Base-by-base conservation (phyloP, 108 stramenopile species). In the Skeletonema marinoi region DNA sequence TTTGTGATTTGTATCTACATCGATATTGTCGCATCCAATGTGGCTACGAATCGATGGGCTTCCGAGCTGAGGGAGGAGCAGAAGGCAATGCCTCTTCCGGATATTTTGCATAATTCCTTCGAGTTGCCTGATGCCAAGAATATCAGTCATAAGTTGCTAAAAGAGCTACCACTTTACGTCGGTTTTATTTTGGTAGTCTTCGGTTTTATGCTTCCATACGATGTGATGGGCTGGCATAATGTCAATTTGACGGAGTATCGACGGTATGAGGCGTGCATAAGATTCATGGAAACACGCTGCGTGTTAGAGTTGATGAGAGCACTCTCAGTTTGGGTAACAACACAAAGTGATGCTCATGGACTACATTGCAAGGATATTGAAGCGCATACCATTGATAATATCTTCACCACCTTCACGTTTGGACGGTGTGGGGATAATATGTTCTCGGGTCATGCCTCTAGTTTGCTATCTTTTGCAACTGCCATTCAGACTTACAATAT, bases 241-340 rank as follows among this genome's bases (percentile, higher is more conserved):
- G 30, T 30, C 30, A 19, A 33, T 10, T 32, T 21, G 42, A 25
- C 3, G 17, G 30, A 68, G 33, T 73, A 73, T 66, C 65, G 66
- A 32, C 65, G 71, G 0, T 29, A 21, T 29, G 66, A 67, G 30
- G 59, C 66, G 16, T 68, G 30, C 17, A 73, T 35, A 32, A 60
- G 66, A 29, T 73, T 32, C 71, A 65, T 73, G 31, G 71, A 73
- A 73, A 73, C 71, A 12, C 71, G 71, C 5, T 33, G 30, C 8
- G 66, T 73, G 29, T 44, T 73, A 13, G 71, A 73, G 16, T 48
- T 73, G 19, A 73, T 73, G 66, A 65, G 71, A 65, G 66, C 71
- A 39, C 61, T 31, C 7, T 42, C 71, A 11, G 71, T 73, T 21
- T 66, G 29, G 31, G 29, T 73, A 9, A 73, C 71, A 29, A 48